Base-by-base conservation (phyloP, 768 basidiomycete genomes). In the Lactifluus subvellereus region DNA sequence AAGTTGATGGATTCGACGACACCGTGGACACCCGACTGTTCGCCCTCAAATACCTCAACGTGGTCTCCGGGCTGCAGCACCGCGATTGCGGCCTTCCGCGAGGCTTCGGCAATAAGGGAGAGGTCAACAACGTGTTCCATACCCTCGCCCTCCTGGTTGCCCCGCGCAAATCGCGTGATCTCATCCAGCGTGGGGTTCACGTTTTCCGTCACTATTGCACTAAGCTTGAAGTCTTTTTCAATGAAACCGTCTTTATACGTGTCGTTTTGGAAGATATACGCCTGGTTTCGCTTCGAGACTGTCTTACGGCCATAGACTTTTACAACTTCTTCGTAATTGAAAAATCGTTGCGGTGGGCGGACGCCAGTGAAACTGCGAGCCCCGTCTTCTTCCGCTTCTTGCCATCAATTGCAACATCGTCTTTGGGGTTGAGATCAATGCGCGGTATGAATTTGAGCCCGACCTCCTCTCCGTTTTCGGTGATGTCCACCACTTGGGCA, bases 31-130 rank as follows among this genome's bases (percentile, higher is more conserved):
- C 97, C 97, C 7, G 89, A 81, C 72, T 98, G 94, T 74, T 98
- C 94, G 48, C 97, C 97, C 73, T 98, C 94, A 69, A 94, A 94
- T 14, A 98, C 93, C 72, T 99, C 97, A 51, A 99, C 86, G 67
- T 94, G 91, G 75, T 99, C 97, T 53, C 97, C 97, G 0, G 97
- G 97, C 71, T 97, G 94, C n/a, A 99, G 78, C 7, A 94, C 92
- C 11, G 90, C 84, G 38, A 94, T 89, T n/a, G 94, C 91, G 6
- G 91, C 87, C 71, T 92, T 94, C 51, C 88, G 80, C 1, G 95
- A 91, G 3, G 93, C 92, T 73, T 96, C 95, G 0, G 94, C 94
- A 62, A 98, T 94, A 55, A 91, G 84, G 14, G 89, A 89, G 49
- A 98, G 78, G 72, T 98, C 93, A 52, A 97, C 86, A n/a, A 82